These are phyloP conservation scores for Petunia axillaris DNA, from an alignment of 257 asterid genomes.

Conservation along the genomic window DNA sequence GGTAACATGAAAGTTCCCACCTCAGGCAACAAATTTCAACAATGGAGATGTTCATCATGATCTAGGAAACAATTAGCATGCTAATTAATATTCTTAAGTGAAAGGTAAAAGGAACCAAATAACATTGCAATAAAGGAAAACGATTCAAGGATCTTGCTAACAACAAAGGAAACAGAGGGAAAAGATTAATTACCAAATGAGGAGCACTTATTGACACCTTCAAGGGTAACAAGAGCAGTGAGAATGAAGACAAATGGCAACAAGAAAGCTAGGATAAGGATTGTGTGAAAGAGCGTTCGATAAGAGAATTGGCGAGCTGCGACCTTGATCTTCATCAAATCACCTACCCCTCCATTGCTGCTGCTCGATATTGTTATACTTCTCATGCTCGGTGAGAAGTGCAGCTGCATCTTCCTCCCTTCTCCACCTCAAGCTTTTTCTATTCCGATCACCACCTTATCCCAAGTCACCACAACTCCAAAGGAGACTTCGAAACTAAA, in stretches of 20 bases:
- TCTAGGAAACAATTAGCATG: background rate
- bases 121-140: conserved; percentile 2
- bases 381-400: conserved; percentile 99
- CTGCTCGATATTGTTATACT: conserved; percentile 93
- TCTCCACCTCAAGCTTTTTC: conserved; percentile 24
- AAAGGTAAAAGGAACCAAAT: background rate
- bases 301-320: conserved; percentile 89
- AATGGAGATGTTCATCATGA: conserved; percentile 14
- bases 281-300: conserved; percentile 81
- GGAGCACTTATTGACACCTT: conserved; percentile 99
- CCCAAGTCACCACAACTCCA: conserved; percentile 35
- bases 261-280: conserved; percentile 78
- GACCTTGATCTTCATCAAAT: conserved; percentile 94
- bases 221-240: conserved; percentile 91
- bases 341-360: conserved; percentile 57
- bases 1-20: conserved; percentile 4
- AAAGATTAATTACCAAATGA: conserved; percentile 62
- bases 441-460: conserved; percentile 6
- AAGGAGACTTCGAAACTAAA: background rate
- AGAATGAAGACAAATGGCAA: conserved; percentile 94
- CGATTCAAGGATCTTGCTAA: background rate
- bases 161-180: background rate
- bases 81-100: background rate
- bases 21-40: conserved; percentile 15
- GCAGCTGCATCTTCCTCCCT: conserved; percentile 97